phyloP scores from a whole-genome alignment of 2,329 filamentous ascomycete species.

The Aaosphaeria arxii region DNA sequence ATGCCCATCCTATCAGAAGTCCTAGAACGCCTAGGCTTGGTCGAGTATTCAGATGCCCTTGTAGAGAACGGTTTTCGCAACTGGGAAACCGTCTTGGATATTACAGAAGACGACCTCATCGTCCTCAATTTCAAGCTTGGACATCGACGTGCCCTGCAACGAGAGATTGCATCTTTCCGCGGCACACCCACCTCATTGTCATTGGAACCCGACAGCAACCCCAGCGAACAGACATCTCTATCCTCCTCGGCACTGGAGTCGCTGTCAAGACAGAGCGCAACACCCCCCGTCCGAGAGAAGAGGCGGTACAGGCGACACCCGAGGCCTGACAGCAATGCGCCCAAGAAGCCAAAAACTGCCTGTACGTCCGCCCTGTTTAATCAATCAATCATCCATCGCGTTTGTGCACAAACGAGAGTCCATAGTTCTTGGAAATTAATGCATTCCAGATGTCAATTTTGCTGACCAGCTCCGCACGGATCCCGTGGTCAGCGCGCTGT shows the following conservation, averaged over 20 bases:
- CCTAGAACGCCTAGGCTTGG: constrained; percentile 30
- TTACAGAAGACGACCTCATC: constrained; percentile 39
- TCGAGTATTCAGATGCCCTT: constrained; percentile 24
- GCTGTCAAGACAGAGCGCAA: constrained; percentile 16
- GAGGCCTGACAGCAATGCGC: constrained; percentile 33
- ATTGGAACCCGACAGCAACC: constrained; percentile 18
- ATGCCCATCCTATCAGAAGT: constrained; percentile 20
- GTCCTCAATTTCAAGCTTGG: constrained; percentile 39
- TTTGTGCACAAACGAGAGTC: no score
- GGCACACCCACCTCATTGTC: constrained; percentile 25
- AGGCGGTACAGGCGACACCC: constrained; percentile 38
- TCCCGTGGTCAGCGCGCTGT: constrained; percentile 31
- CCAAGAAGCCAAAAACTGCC: constrained; percentile 40
- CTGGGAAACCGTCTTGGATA: constrained; percentile 39
- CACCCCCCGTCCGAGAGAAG: constrained; percentile 26
- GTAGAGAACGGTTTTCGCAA: constrained; percentile 34
- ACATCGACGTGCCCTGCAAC: constrained; percentile 37
- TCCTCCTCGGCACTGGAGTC: constrained; percentile 29
- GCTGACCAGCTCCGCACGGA: constrained; percentile 37
- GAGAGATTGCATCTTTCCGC: constrained; percentile 38
- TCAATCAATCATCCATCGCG: background rate
- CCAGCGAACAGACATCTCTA: constrained; percentile 18
- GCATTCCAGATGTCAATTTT: constrained; percentile 37
- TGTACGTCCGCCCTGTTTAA: constrained; percentile 19
- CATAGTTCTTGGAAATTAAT: constrained; percentile 7